A percentile compares a stretch with the other conserved stretches of the same genome.
phyloP scores from a whole-genome alignment of 176 grass and related monocot species.

The Miscanthus lutarioriparius region DNA sequence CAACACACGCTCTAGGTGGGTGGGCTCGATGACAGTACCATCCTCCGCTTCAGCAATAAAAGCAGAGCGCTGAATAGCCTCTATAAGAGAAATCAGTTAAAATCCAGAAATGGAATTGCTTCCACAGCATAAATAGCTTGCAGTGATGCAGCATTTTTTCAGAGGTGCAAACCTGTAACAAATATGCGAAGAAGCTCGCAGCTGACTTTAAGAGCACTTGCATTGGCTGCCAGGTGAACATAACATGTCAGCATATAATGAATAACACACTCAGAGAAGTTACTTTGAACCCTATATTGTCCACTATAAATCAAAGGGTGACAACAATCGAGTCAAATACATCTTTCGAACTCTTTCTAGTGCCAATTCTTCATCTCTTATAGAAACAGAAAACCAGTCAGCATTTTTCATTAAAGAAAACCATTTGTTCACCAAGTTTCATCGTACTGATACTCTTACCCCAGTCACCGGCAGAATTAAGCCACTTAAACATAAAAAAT shows the following conservation, averaged over 20 bases:
- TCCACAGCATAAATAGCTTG: not conserved
- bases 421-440: too few species aligned
- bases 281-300: too few species aligned
- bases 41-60: conserved; percentile 79
- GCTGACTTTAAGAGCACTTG: conserved; percentile 69
- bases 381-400: too few species aligned
- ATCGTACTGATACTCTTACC: too few species aligned
- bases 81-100: conserved; percentile 37
- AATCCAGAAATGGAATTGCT: not conserved
- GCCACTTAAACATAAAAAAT: not conserved
- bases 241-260: too few species aligned
- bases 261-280: too few species aligned
- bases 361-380: too few species aligned
- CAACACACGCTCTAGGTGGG: conserved; percentile 79
- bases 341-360: too few species aligned
- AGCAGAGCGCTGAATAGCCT: conserved; percentile 74
- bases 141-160: not conserved
- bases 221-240: conserved; percentile 56
- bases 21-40: conserved; percentile 65
- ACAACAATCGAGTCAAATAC: too few species aligned
- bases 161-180: conserved; percentile 55
- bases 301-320: too few species aligned
- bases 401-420: too few species aligned
- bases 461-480: too few species aligned
- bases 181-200: conserved; percentile 80